Evolutionary conservation across 306 rosid genomes (phyloP), one percentile per base, ranked within the genome.

Genomic region (Styphnolobium japonicum): DNA sequence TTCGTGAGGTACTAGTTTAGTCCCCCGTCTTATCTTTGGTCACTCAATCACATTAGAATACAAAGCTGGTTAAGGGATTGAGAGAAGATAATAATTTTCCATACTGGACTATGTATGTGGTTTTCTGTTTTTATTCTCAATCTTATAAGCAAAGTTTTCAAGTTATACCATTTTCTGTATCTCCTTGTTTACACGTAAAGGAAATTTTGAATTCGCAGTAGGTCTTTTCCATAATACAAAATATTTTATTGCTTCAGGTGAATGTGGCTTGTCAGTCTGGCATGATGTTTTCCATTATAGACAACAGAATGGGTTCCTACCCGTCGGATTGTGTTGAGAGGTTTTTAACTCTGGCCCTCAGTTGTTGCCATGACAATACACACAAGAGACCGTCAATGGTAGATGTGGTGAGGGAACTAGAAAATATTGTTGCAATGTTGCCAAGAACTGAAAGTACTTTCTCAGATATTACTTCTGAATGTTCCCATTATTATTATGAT

Each of bases 1-100:
- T 85, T 60, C 97, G 97, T 0, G 97, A 92, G 97, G 94, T 91
- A 79, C 39, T 15, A 37, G 21, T 49, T 68, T 34, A 22, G 57
- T 39, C 33, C 31, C 56, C 27, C 19, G 16, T 56, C 25, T 33
- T 49, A 45, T 73, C 14, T 37, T 49, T 56, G 21, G 10, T 65
- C 12, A 55, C 16, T 29, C 52, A n/a, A 58, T 46, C 53, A 69
- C 23, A 36, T 15, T n/a, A 27, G 31, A 27, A 27, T 27, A 27
- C 31, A 27, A 27, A 27, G 31, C 31, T 27, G 31, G 31, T 27
- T 27, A 27, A 27, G 3, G 31, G 31, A 27, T 27, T 1, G 3
- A 27, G 3, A 27, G 31, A 27, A 27, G 31, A 27, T 27, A 27
- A 3, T 27, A 27, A 27, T 3, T 27, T 27, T 27, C 3, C 31